phyloP scores from a whole-genome alignment of 345 rosid genomes.

The Durio zibethinus region DNA sequence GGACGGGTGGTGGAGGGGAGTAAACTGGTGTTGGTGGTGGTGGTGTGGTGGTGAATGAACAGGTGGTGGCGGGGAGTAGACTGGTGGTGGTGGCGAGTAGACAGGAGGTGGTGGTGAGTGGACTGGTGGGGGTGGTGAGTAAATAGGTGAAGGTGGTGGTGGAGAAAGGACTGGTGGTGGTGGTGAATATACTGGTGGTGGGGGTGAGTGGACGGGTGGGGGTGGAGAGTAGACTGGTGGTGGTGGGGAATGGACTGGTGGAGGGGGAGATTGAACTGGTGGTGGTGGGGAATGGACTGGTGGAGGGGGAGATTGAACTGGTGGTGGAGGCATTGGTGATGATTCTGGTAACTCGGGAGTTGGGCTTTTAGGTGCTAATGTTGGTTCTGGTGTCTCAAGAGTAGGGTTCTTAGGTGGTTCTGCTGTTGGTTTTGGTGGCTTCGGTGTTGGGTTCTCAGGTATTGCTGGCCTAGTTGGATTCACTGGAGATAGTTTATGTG shows the following conservation, averaged over 20 bases:
- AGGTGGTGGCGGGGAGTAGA: conserved; percentile 23
- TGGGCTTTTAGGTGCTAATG: neutral
- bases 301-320: conserved; percentile 24
- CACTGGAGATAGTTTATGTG: neutral
- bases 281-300: conserved; percentile 27
- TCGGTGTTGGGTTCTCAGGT: neutral
- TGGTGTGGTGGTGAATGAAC: conserved; percentile 10
- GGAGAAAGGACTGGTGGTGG: conserved; percentile 26
- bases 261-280: conserved; percentile 23
- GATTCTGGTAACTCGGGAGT: neutral
- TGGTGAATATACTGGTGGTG: conserved; percentile 31
- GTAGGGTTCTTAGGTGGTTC: too few species aligned
- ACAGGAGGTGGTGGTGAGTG: conserved; percentile 13
- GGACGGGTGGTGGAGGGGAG: neutral
- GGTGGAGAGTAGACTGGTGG: conserved; percentile 10
- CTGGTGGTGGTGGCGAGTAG: conserved; percentile 7
- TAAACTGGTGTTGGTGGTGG: neutral
- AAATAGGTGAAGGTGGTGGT: conserved; percentile 28
- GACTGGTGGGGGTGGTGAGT: conserved; percentile 29
- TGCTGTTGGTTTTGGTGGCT: neutral
- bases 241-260: conserved; percentile 26
- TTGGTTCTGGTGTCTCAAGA: too few species aligned
- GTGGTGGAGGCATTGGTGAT: conserved; percentile 21
- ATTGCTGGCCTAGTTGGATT: neutral
- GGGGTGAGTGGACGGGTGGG: conserved; percentile 24